Evolutionary conservation across 2,329 filamentous ascomycete genomes (phyloP).

Genomic region (Fusarium staphyleae): DNA sequence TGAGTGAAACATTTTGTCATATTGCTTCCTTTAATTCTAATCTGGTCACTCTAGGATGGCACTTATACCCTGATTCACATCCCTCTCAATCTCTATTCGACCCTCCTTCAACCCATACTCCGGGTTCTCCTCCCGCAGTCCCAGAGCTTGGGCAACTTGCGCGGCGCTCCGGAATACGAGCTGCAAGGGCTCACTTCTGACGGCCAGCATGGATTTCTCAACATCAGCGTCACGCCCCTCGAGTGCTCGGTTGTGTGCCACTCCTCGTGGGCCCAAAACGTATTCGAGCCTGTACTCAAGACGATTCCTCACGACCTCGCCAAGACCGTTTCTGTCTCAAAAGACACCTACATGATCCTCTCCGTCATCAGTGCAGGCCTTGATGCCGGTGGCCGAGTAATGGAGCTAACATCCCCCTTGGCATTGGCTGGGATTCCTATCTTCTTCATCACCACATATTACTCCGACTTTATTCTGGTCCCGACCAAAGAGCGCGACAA

Average conservation of each 20-base stretch:
- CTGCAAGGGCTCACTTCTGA: constrained; percentile 58
- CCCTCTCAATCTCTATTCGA: constrained; percentile 77
- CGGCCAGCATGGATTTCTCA: constrained; percentile 80
- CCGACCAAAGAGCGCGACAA: constrained; percentile 75
- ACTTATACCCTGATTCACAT: constrained; percentile 90
- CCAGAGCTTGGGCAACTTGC: constrained; percentile 49
- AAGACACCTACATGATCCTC: constrained; percentile 86
- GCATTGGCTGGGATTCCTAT: constrained; percentile 93
- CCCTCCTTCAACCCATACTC: constrained; percentile 87
- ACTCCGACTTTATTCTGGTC: constrained; percentile 95
- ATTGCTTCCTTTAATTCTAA: constrained; percentile 43
- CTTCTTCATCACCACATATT: constrained; percentile 99
- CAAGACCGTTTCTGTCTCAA: constrained; percentile 73
- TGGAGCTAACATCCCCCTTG: constrained; percentile 89
- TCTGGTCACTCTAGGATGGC: constrained; percentile 70
- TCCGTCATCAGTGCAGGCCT: constrained; percentile 89
- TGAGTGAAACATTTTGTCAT: not conserved
- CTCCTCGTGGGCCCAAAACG: constrained; percentile 71
- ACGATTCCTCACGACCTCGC: constrained; percentile 63
- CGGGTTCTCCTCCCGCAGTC: constrained; percentile 77
- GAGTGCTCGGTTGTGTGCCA: constrained; percentile 95
- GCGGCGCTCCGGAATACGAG: constrained; percentile 46
- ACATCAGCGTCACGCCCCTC: constrained; percentile 89
- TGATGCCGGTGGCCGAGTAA: constrained; percentile 88
- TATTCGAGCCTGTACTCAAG: constrained; percentile 77